Evolutionary conservation across 495 filamentous ascomycete genomes (phyloP).

Genomic region (Sphaerosporella brunnea): DNA sequence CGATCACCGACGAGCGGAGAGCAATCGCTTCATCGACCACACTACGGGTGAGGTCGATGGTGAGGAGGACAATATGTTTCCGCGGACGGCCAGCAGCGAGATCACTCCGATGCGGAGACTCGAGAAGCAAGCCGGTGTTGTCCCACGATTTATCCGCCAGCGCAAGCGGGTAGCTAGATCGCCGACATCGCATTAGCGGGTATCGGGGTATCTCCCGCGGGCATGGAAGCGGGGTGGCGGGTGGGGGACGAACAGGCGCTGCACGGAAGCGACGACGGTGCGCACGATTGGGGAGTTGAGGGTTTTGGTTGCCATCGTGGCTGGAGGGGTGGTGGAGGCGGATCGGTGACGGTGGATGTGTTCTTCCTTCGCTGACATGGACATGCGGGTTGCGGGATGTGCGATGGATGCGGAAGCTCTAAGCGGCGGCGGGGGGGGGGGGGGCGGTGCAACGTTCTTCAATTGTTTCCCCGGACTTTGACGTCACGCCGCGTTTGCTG

Average conservation of each 20-base stretch:
- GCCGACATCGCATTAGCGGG: no score
- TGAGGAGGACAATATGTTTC: conserved; percentile 64
- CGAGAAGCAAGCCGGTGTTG: conserved; percentile 76
- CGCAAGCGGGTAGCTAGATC: conserved; percentile 60
- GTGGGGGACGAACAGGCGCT: conserved; percentile 47
- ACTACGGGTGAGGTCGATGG: conserved; percentile 73
- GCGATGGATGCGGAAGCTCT: no score
- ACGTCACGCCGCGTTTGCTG: no score
- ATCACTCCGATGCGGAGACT: conserved; percentile 37
- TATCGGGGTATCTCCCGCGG: no score
- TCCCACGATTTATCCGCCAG: conserved; percentile 85
- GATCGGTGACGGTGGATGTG: not conserved
- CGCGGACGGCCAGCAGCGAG: conserved; percentile 13
- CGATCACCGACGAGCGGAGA: conserved; percentile 54
- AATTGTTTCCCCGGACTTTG: no score
- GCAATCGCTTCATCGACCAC: conserved; percentile 86
- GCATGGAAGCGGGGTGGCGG: conserved; percentile 4
- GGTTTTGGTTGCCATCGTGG: not conserved
- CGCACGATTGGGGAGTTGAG: conserved; percentile 49
- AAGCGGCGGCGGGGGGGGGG: no score
- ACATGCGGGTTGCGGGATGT: no score
- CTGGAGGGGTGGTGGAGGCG: not conserved
- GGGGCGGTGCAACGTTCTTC: no score
- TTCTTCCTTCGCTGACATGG: no score
- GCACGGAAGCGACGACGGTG: conserved; percentile 64